These are phyloP conservation scores for Avicennia marina DNA, from an alignment of 257 asterid genomes.

Conservation along the genomic window DNA sequence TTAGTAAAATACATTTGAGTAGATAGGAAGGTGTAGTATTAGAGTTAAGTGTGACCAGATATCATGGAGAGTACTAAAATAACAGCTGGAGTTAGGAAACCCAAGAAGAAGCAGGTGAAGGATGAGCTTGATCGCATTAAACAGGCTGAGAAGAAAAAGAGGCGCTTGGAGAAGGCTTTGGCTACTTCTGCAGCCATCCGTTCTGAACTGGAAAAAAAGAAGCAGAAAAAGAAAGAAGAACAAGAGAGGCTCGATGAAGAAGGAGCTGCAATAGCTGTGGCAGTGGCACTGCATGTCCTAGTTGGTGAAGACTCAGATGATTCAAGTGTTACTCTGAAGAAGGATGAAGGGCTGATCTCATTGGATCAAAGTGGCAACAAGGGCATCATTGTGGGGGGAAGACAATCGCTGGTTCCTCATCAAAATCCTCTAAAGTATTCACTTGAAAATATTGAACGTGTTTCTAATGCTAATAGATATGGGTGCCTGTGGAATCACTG, in stretches of 20 bases:
- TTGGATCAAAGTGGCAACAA: conserved; percentile 49
- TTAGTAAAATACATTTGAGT: too few relatives aligned
- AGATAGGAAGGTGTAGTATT: neutral
- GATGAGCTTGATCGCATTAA: conserved; percentile 85
- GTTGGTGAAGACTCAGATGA: conserved; percentile 92
- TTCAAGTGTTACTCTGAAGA: conserved; percentile 47
- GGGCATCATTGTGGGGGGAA: conserved; percentile 35
- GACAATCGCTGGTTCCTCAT: conserved; percentile 36
- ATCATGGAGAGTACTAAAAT: conserved; percentile 69
- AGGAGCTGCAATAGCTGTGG: conserved; percentile 98
- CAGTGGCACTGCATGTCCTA: conserved; percentile 92
- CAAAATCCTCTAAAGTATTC: conserved; percentile 60
- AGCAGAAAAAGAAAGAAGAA: conserved; percentile 89
- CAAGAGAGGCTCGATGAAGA: conserved; percentile 92
- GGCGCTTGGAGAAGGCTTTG: conserved; percentile 94
- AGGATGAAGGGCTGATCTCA: conserved; percentile 63
- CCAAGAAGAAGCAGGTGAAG: conserved; percentile 90
- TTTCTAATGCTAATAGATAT: conserved; percentile 35
- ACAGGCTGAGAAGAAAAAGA: conserved; percentile 93
- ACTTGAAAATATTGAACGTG: conserved; percentile 34
- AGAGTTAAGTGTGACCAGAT: conserved; percentile 1
- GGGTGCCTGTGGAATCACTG: conserved; percentile 33
- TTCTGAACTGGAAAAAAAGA: conserved; percentile 86
- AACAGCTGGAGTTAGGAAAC: conserved; percentile 55
- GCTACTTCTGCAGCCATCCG: conserved; percentile 98